Conservation (phyloP, 441 rosid genomes). For the Pelargonium cotyledonis region DNA sequence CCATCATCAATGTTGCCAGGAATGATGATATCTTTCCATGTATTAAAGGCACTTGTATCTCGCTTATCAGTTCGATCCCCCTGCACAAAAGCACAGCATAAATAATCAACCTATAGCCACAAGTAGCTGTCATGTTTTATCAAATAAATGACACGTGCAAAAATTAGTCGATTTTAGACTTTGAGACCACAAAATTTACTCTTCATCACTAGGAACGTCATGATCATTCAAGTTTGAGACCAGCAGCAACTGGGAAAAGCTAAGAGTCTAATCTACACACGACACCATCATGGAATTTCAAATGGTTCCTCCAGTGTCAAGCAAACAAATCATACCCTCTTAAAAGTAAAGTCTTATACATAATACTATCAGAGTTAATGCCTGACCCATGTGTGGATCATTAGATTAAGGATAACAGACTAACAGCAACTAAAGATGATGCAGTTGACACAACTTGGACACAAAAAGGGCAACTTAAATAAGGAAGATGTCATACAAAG, state of each 20-base stretch:
- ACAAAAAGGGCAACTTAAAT: background rate
- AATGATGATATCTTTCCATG: slow-evolving; percentile 30
- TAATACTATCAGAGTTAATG: too few species aligned
- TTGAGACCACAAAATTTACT: background rate
- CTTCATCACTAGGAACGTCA: background rate
- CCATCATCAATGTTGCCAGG: slow-evolving; percentile 30
- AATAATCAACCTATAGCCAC: background rate
- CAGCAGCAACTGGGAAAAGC: background rate
- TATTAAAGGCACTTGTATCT: slow-evolving; percentile 56
- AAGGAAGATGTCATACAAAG: background rate
- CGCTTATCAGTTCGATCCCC: slow-evolving; percentile 93
- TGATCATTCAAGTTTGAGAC: background rate
- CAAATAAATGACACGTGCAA: background rate
- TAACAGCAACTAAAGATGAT: background rate
- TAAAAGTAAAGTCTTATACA: too few species aligned
- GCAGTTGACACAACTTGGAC: background rate
- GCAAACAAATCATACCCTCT: too few species aligned
- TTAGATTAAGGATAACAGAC: too few species aligned
- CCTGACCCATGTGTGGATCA: too few species aligned
- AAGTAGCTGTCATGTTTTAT: background rate
- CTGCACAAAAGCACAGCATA: slow-evolving; percentile 39
- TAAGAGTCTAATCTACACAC: too few species aligned
- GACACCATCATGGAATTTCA: too few species aligned
- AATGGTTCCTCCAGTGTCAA: too few species aligned
- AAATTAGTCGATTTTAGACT: background rate